Conservation (phyloP, 2,329 filamentous ascomycete genomes). For the Fusarium drepaniforme region DNA sequence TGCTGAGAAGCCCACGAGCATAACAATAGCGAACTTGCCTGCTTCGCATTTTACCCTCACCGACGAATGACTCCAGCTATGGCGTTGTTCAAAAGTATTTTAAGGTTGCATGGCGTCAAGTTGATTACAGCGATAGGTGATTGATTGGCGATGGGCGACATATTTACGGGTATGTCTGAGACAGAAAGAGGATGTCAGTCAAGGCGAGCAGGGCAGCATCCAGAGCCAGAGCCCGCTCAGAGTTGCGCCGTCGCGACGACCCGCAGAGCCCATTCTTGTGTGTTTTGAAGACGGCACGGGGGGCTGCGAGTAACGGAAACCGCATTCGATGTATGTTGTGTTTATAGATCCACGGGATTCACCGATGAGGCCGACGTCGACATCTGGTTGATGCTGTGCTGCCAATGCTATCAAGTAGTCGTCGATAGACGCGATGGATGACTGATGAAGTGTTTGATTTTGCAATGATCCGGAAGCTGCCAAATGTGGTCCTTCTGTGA, state of each 20-base stretch:
- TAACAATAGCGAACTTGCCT: background rate
- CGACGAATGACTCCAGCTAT: conserved; percentile 3
- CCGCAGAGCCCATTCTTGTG: conserved; percentile 40
- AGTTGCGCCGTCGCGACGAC: conserved; percentile 44
- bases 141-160: conserved; percentile 45
- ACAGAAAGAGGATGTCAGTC: conserved; percentile 46
- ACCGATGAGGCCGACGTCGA: conserved; percentile 50
- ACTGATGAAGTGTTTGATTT: conserved; percentile 56
- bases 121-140: conserved; percentile 49
- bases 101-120: conserved; percentile 41
- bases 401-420: conserved; percentile 53
- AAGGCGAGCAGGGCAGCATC: conserved; percentile 35
- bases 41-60: background rate
- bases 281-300: conserved; percentile 46
- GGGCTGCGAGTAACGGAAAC: conserved; percentile 46
- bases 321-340: conserved; percentile 49
- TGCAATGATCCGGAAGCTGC: conserved; percentile 55
- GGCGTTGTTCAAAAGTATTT: conserved; percentile 22
- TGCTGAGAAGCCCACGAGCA: background rate
- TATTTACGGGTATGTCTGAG: conserved; percentile 49
- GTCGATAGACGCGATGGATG: conserved; percentile 53
- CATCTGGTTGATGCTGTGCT: conserved; percentile 51
- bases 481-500: conserved; percentile 53
- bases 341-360: conserved; percentile 50
- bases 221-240: conserved; percentile 36